phyloP scores from a whole-genome alignment of 495 filamentous ascomycete species.

The Cairneyella variabilis region DNA sequence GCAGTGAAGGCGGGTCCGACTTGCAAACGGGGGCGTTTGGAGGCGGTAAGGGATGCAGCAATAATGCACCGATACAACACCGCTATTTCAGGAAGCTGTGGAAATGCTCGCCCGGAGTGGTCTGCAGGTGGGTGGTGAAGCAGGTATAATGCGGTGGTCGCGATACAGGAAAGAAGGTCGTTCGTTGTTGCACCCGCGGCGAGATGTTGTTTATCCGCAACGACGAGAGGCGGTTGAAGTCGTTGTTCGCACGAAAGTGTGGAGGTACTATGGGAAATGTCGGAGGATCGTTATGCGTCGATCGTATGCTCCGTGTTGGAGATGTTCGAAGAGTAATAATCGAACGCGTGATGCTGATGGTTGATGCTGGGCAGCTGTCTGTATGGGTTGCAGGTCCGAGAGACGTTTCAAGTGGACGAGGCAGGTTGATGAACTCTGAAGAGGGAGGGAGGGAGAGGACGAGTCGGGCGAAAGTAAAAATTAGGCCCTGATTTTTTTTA shows the following conservation, averaged over 20 bases:
- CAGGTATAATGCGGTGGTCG: not conserved
- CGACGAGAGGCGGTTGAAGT: not conserved
- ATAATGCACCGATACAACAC: constrained; percentile 4
- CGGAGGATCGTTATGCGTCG: not conserved
- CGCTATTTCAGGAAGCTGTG: constrained; percentile 12
- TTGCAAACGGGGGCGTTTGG: constrained; percentile 13
- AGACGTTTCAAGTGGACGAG: constrained; percentile 10
- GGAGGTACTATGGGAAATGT: not conserved
- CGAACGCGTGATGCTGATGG: not conserved
- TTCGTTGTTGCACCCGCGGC: not conserved
- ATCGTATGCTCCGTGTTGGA: too few species aligned
- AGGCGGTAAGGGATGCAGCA: constrained; percentile 17
- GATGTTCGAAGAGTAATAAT: too few species aligned
- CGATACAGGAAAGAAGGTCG: not conserved
- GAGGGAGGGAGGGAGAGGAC: not conserved
- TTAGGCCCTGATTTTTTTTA: too few species aligned
- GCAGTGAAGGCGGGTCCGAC: not conserved
- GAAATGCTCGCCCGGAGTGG: not conserved
- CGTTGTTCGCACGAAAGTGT: not conserved
- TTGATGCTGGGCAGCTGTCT: not conserved
- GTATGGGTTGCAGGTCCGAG: constrained; percentile 1
- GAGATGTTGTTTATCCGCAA: not conserved
- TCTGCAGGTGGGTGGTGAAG: not conserved
- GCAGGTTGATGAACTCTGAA: not conserved
- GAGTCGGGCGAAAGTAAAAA: not conserved